Percentiles rank a stretch among this genome's conserved stretches.
These are phyloP conservation scores for Beauveria medogensis DNA, from an alignment of 2,329 filamentous ascomycete species.

Conservation along the genomic window DNA sequence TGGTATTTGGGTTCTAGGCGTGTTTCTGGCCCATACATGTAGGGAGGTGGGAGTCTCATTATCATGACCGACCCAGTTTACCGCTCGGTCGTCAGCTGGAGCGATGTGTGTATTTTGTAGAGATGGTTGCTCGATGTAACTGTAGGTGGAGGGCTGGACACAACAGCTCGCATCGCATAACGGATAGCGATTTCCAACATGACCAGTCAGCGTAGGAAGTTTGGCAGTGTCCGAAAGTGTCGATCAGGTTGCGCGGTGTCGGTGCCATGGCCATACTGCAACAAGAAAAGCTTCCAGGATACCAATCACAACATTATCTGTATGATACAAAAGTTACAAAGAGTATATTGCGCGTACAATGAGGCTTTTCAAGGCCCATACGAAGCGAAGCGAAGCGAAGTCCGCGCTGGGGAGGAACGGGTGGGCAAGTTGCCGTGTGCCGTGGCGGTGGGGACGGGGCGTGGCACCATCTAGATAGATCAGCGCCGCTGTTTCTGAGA, in stretches of 20 bases:
- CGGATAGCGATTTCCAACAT: too few relatives aligned
- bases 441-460: background rate
- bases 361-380: background rate
- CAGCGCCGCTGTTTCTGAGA: background rate
- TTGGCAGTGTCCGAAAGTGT: too few relatives aligned
- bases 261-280: background rate
- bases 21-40: background rate
- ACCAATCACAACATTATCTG: background rate
- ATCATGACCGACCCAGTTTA: background rate
- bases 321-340: too few relatives aligned
- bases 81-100: background rate
- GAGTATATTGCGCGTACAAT: background rate
- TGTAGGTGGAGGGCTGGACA: too few relatives aligned
- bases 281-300: background rate
- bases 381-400: background rate
- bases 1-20: background rate
- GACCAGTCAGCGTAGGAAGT: too few relatives aligned
- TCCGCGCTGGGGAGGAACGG: background rate
- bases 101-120: background rate
- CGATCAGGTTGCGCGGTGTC: background rate
- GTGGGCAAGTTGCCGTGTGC: background rate
- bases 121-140: too few relatives aligned
- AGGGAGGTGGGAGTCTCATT: background rate
- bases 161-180: background rate
- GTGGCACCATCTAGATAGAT: conserved; percentile 1